phyloP scores from a whole-genome alignment of 2,329 filamentous ascomycete species.

The Calonectria pseudoturangicola region DNA sequence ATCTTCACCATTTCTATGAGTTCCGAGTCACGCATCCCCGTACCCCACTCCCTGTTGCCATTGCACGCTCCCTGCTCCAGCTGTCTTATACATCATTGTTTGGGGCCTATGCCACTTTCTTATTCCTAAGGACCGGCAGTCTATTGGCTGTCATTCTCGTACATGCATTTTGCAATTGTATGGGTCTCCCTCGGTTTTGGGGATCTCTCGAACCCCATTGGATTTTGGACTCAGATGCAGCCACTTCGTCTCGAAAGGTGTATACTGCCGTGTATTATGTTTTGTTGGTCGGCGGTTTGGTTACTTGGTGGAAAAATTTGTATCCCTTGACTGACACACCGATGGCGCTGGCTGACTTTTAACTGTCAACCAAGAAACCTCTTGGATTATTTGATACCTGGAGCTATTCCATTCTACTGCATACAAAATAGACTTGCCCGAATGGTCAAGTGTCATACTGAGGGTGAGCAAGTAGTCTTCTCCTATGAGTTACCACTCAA shows the following conservation, averaged over 20 bases:
- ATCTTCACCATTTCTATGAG: slow-evolving; percentile 97
- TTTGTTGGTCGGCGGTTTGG: slow-evolving; percentile 82
- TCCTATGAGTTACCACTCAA: no score
- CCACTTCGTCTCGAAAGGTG: slow-evolving; percentile 51
- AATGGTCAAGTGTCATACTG: no score
- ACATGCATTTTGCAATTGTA: slow-evolving; percentile 94
- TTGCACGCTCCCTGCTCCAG: slow-evolving; percentile 86
- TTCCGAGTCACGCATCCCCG: slow-evolving; percentile 88
- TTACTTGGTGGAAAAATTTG: slow-evolving; percentile 81
- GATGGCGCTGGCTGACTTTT: slow-evolving; percentile 56
- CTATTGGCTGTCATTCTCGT: slow-evolving; percentile 83
- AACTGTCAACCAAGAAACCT: slow-evolving; percentile 39
- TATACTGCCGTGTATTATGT: slow-evolving; percentile 90
- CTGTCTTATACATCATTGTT: slow-evolving; percentile 94
- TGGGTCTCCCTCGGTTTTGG: slow-evolving; percentile 91
- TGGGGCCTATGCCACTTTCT: slow-evolving; percentile 92
- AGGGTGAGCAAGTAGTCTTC: no score
- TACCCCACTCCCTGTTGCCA: slow-evolving; percentile 76
- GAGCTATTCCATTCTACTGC: not conserved
- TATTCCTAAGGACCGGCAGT: slow-evolving; percentile 90
- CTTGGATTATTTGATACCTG: not conserved
- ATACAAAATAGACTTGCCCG: not conserved
- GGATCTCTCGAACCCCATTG: slow-evolving; percentile 79
- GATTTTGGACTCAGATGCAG: slow-evolving; percentile 53
- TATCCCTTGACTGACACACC: slow-evolving; percentile 80